Conservation (phyloP, 257 asterid genomes). For the Agastache rugosa region DNA sequence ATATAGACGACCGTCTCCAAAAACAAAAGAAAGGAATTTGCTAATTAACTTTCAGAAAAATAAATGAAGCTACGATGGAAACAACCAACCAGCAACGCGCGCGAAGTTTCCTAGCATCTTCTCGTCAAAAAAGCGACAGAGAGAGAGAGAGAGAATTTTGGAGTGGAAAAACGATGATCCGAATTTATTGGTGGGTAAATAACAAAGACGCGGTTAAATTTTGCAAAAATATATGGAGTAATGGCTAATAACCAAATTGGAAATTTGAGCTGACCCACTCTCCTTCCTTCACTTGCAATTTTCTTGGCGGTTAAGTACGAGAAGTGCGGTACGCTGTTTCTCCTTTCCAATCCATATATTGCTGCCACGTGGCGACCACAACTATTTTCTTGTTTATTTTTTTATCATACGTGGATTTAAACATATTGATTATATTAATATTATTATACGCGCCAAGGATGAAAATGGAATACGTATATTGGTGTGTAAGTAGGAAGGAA, state of each 20-base stretch:
- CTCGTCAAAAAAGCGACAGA: constrained; percentile 6
- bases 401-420: not conserved
- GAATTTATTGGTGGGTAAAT: constrained; percentile 32
- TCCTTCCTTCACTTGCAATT: not conserved
- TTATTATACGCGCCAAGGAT: not conserved
- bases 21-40: not conserved
- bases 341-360: not conserved
- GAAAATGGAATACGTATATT: not conserved
- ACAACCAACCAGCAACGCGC: not conserved
- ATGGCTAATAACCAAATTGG: constrained; percentile 5
- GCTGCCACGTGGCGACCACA: not conserved
- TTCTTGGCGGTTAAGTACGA: constrained; percentile 14
- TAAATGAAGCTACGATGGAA: not conserved
- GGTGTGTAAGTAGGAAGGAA: not conserved
- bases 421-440: not conserved
- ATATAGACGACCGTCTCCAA: not conserved
- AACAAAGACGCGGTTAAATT: constrained; percentile 18
- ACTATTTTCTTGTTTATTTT: not conserved
- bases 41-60: not conserved
- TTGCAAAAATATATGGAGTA: not conserved
- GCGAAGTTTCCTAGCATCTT: constrained; percentile 33
- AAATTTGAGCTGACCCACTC: not conserved
- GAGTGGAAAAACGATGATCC: constrained; percentile 36
- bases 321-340: constrained; percentile 12
- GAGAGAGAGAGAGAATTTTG: not conserved